Conservation (phyloP, 768 basidiomycete species). For the Tricholoma sp. region DNA sequence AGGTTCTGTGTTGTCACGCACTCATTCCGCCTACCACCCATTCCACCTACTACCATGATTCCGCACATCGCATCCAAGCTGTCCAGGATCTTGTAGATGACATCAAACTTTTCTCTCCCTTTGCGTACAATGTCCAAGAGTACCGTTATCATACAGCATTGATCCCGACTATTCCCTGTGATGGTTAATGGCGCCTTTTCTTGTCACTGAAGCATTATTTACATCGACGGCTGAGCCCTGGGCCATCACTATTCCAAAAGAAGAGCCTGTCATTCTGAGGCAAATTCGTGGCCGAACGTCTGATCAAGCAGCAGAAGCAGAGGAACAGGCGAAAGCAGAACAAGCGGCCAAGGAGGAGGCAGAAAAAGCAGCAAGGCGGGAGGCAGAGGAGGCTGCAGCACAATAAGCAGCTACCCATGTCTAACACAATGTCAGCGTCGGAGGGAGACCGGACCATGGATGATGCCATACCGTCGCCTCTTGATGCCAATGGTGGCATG, state of each 20-base stretch:
- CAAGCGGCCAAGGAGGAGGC: constrained; percentile 27
- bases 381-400: constrained; percentile 7
- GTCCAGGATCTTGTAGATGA: constrained; percentile 74
- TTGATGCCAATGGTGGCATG: constrained; percentile 50
- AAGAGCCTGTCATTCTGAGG: constrained; percentile 52
- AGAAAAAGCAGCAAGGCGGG: constrained; percentile 15
- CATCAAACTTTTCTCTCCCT: constrained; percentile 62
- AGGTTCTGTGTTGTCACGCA: too few relatives aligned
- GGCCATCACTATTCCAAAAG: constrained; percentile 60
- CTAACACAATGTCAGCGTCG: too few relatives aligned
- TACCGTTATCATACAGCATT: constrained; percentile 56
- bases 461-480: constrained; percentile 19
- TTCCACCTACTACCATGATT: too few relatives aligned
- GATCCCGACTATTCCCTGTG: constrained; percentile 64
- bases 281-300: constrained; percentile 62
- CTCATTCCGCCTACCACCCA: too few relatives aligned
- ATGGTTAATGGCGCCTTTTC: constrained; percentile 84
- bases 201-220: constrained; percentile 82
- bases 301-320: constrained; percentile 36
- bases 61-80: constrained; percentile 56
- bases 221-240: constrained; percentile 71
- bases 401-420: constrained; percentile 4
- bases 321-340: constrained; percentile 27
- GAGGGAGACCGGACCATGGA: constrained; percentile 29
- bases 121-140: constrained; percentile 65